Evolutionary conservation across 768 basidiomycete species (phyloP), one percentile per base, ranked within the genome.

Genomic region (Trametes cubensis): DNA sequence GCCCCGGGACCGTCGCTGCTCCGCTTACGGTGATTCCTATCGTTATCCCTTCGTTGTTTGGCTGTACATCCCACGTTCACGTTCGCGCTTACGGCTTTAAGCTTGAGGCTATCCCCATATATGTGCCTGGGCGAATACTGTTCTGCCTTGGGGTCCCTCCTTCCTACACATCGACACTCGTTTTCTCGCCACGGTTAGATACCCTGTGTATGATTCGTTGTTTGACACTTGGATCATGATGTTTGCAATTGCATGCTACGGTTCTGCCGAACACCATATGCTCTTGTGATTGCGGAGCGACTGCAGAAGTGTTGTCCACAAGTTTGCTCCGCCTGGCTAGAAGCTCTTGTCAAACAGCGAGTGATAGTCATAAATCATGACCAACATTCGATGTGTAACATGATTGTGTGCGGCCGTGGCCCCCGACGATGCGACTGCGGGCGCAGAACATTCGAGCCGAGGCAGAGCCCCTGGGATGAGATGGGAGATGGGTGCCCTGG

Each of bases 1-100:
- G 40, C 40, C 49, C 38, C 11, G 20, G 57, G 40, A 50, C 56
- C 39, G 56, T 40, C 38, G 46, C 28, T 38, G 57, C 45, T 48
- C 46, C 49, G 21, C n/a, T 52, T 59, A 41, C 28, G 55, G 34
- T 34, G 34, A 38, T 45, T 30, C 44, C 30, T 62, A 62, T 62
- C 61, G 49, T 62, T 62, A 62, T 62, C 61, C 55, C 15, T 57
- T 52, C 61, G 61, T 57, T 48, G 39, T 50, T 40, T 40, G 48
- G 23, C 34, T 46, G n/a, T 61, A 41, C 47, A 60, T 61, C 13
- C 53, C 14, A 23, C 28, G n/a, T 41, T 18, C 28, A 18, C 17
- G 26, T 48, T 49, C 25, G 48, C 48, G 25, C 48, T 26, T 13
- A 15, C 25, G 48, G 34, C 34, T 34, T 34, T 34, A 49, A n/a